Base-by-base conservation (phyloP, 257 asterid species). In the Solanum pinnatisectum region DNA sequence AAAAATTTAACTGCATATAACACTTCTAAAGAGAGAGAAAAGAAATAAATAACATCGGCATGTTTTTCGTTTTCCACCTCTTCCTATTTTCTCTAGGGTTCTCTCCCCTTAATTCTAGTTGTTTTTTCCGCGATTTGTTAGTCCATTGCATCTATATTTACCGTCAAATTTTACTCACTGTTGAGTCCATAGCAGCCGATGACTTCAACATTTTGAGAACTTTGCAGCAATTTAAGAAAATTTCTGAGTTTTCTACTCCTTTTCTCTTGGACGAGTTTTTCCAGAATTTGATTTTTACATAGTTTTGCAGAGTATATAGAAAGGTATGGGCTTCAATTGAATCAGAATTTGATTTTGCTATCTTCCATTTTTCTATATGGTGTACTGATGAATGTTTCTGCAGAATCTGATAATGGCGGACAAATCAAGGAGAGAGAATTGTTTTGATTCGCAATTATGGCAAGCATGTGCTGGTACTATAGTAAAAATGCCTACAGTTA, bases 401-500 rank as follows among this genome's bases (percentile, higher is more conserved):
- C 63, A 52, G 63, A 52, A 18, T 52, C 63, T 52, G 63, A 2
- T 52, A 52, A 52, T 18, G 63, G 10, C 10, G n/a, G 63, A 52
- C 63, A 52, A 42, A 42, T 42, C 15, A 42, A 39, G 11, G 44
- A 9, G 10, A 39, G 11, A 49, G 59, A 52, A 52, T 18, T 91
- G 94, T 81, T 88, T 97, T 89, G 98, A 95, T 91, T 93, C 98
- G 84, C 96, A 93, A 89, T 72, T 97, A 14, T 97, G 99, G 99
- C 98, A 95, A 88, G 99, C 98, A 46, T 97, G 98, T 92, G 99
- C 98, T 36, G 99, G 99, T 40, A 92, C 93, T 89, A 94, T 93
- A 94, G 98, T 95, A 79, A 96, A 96, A 90, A 95, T 96, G 93
- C 98, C 96, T 0, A 36, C 89, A 5, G 86, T 91, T 23, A 91